A percentile compares a stretch with the other conserved stretches of the same genome.
These are phyloP conservation scores for Tuber indicum DNA, from an alignment of 495 filamentous ascomycete species.

Conservation along the genomic window DNA sequence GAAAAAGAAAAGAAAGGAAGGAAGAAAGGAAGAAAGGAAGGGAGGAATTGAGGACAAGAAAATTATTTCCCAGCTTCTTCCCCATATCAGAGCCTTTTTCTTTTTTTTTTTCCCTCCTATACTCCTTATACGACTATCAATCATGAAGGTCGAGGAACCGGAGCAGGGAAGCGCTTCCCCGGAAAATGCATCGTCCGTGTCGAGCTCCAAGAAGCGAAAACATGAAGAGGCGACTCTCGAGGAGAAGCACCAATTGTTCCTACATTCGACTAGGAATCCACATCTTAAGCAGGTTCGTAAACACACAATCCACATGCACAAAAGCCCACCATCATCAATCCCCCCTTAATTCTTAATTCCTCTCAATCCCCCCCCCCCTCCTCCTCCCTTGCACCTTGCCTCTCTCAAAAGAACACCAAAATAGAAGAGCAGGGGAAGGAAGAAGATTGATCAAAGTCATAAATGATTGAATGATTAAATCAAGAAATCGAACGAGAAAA, in stretches of 20 bases:
- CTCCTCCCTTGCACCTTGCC: not conserved
- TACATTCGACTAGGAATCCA: conserved; percentile 33
- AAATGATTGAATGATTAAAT: not conserved
- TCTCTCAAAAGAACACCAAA: not conserved
- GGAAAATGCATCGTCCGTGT: conserved; percentile 26
- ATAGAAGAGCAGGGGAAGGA: not conserved
- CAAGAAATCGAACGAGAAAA: not conserved
- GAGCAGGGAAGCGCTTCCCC: conserved; percentile 21
- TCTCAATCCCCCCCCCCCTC: too few relatives aligned
- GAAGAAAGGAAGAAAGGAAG: not conserved
- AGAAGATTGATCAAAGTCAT: not conserved
- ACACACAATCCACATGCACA: conserved; percentile 5
- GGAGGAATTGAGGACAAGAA: not conserved
- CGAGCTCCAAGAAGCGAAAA: conserved; percentile 35
- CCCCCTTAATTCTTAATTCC: not conserved
- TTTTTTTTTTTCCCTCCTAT: not conserved
- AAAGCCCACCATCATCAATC: not conserved
- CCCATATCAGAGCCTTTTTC: not conserved
- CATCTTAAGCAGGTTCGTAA: conserved; percentile 40
- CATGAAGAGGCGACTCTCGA: conserved; percentile 39
- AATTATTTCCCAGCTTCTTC: not conserved
- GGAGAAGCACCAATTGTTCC: conserved; percentile 37
- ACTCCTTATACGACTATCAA: not conserved
- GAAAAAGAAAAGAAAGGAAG: too few relatives aligned
- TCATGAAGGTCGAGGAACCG: not conserved